phyloP scores from a whole-genome alignment of 2,329 filamentous ascomycete species.

The Blumeria hordei region DNA sequence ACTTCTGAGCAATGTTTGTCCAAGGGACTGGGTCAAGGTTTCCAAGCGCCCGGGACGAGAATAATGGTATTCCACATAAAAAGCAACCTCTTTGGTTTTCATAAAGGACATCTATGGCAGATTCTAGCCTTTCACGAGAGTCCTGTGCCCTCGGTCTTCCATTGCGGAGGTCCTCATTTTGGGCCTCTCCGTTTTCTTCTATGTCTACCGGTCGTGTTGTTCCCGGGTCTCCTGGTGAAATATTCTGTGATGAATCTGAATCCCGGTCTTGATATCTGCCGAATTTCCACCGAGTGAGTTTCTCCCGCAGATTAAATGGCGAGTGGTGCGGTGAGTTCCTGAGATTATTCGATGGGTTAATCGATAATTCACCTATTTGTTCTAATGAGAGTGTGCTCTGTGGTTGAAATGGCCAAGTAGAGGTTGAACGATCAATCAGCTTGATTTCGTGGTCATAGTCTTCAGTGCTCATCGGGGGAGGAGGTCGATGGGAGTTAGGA shows the following conservation, averaged over 20 bases:
- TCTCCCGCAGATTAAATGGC: conserved; percentile 7
- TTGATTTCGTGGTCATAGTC: conserved; percentile 49
- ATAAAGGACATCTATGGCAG: conserved; percentile 66
- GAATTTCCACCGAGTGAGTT: conserved; percentile 12
- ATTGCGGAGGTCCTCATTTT: conserved; percentile 1
- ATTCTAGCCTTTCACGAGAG: conserved; percentile 15
- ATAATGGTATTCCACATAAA: conserved; percentile 71
- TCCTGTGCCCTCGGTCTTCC: conserved; percentile 3
- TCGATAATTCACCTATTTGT: conserved; percentile 1
- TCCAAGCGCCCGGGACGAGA: conserved; percentile 64
- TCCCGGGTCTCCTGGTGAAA: background rate
- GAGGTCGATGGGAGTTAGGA: background rate
- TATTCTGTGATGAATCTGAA: background rate
- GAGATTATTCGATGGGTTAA: conserved; percentile 9
- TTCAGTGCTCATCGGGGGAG: background rate
- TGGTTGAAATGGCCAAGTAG: conserved; percentile 1
- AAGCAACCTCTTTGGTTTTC: conserved; percentile 89
- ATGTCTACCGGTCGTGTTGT: background rate
- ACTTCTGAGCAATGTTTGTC: conserved; percentile 45
- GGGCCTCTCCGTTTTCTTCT: background rate
- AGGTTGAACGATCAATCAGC: conserved; percentile 28
- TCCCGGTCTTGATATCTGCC: conserved; percentile 15
- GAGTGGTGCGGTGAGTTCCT: conserved; percentile 6
- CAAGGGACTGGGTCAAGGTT: conserved; percentile 69
- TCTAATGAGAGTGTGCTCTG: conserved; percentile 6